A percentile compares a stretch with the other conserved stretches of the same genome.
Conservation (phyloP, 2,329 filamentous ascomycete genomes). For the Tolypocladium endophyticum region DNA sequence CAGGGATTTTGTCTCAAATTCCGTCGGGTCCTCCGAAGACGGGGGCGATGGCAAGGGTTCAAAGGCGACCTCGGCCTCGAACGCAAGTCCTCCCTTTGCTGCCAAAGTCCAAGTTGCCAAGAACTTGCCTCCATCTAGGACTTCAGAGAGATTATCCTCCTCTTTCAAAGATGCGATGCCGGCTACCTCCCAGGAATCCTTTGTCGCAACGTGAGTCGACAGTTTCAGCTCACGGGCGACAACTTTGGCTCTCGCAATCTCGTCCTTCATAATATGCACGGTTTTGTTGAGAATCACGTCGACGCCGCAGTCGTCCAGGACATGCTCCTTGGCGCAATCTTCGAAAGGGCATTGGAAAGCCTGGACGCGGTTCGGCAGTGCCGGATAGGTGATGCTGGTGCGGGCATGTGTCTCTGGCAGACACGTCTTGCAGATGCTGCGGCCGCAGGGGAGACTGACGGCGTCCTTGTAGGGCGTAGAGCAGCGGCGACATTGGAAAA, state of each 20-base stretch:
- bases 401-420: slow-evolving; percentile 57
- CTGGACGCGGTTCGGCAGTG: slow-evolving; percentile 50
- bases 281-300: slow-evolving; percentile 70
- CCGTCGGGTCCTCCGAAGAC: slow-evolving; percentile 15
- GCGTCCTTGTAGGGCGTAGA: slow-evolving; percentile 57
- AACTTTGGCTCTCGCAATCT: slow-evolving; percentile 33
- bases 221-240: slow-evolving; percentile 13
- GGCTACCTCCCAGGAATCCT: slow-evolving; percentile 28
- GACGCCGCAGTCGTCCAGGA: slow-evolving; percentile 62
- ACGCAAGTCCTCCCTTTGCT: slow-evolving; percentile 46
- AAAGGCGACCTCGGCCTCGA: slow-evolving; percentile 45
- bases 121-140: slow-evolving; percentile 47
- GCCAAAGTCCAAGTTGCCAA: slow-evolving; percentile 58
- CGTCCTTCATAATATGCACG: slow-evolving; percentile 46
- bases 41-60: slow-evolving; percentile 15
- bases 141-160: slow-evolving; percentile 16
- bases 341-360: slow-evolving; percentile 66
- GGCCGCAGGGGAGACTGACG: slow-evolving; percentile 71
- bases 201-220: slow-evolving; percentile 26
- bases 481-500: slow-evolving; percentile 71
- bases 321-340: slow-evolving; percentile 60
- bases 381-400: slow-evolving; percentile 67
- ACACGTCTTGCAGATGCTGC: slow-evolving; percentile 65
- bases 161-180: slow-evolving; percentile 29
- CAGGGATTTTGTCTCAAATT: slow-evolving; percentile 21